phyloP scores from a whole-genome alignment of 768 basidiomycete species.

The Tricholoma flavovirens region DNA sequence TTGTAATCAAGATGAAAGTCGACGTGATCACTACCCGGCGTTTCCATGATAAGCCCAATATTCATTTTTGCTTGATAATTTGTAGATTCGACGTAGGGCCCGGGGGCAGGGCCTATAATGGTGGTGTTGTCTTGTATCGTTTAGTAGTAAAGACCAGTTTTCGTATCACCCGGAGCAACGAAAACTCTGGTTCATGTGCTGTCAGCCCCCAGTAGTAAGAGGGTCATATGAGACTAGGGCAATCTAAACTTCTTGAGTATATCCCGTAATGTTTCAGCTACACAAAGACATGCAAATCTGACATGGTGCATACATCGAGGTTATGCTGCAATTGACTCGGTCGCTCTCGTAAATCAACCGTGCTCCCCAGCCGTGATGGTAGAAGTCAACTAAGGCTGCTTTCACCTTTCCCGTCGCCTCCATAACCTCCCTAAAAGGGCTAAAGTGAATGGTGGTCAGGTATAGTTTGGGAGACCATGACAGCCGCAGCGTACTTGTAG shows the following conservation, averaged over 20 bases:
- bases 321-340: too few species aligned
- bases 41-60: constrained; percentile 45
- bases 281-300: constrained; percentile 48
- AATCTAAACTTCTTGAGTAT: constrained; percentile 31
- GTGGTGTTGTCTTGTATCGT: constrained; percentile 36
- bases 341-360: constrained; percentile 51
- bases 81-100: constrained; percentile 59
- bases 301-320: too few species aligned
- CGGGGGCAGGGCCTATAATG: too few species aligned
- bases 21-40: constrained; percentile 39
- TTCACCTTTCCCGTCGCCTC: constrained; percentile 47
- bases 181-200: constrained; percentile 39
- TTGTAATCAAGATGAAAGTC: constrained; percentile 72
- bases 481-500: neutral
- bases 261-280: constrained; percentile 41
- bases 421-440: constrained; percentile 53
- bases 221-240: neutral
- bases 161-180: constrained; percentile 30
- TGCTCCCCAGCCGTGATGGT: constrained; percentile 45
- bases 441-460: constrained; percentile 19
- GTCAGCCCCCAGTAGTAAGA: neutral
- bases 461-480: neutral
- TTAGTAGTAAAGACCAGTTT: constrained; percentile 42
- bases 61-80: constrained; percentile 43
- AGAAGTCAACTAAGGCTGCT: constrained; percentile 41